Evolutionary conservation across 2,329 filamentous ascomycete genomes (phyloP), one percentile per base, ranked within the genome.

Genomic region (Fusarium sp.): DNA sequence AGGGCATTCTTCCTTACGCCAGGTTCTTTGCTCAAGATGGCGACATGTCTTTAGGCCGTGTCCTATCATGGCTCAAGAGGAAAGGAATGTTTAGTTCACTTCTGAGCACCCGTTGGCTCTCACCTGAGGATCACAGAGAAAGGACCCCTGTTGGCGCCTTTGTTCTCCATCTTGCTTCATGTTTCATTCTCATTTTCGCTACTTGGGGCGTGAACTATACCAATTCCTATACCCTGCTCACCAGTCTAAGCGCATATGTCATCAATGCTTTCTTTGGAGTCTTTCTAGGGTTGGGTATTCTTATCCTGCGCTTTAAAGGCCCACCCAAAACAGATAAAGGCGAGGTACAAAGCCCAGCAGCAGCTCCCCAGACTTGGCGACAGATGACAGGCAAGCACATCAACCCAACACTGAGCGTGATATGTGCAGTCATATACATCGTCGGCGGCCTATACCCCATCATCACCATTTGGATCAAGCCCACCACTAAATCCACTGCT

Each of bases 1-100:
- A 87, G 71, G 85, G 85, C 1, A 81, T 87, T 51, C 74, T 87
- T 4, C 85, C 85, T 0, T 84, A 76, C 52, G 79, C 83, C 5
- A 78, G 79, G 35, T 83, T 85, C 74, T 83, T 85, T 61, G 83
- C 80, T 3, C 75, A 77, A 39, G 76, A 79, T 40, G 70, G 65
- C 3, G 78, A 80, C 23, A 64, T 79, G 29, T 79, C 76, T 3
- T 20, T 80, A 5, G 78, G 78, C 1, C 73, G 77, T 4, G 58
- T 80, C 0, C 57, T 80, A 7, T 41, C 45, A 2, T 79, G 75
- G 74, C 67, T 79, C 39, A 69, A 76, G 25, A 67, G 63, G 31
- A 73, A 71, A n/a, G 72, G 76, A 2, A 74, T 70, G 66, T 76
- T 78, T 31, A 66, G 60, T 14, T 72, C 69, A 3, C 54, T 78